Evolutionary conservation across 169 alveolate genomes (phyloP).

Genomic region (Perkinsus chesapeaki): DNA sequence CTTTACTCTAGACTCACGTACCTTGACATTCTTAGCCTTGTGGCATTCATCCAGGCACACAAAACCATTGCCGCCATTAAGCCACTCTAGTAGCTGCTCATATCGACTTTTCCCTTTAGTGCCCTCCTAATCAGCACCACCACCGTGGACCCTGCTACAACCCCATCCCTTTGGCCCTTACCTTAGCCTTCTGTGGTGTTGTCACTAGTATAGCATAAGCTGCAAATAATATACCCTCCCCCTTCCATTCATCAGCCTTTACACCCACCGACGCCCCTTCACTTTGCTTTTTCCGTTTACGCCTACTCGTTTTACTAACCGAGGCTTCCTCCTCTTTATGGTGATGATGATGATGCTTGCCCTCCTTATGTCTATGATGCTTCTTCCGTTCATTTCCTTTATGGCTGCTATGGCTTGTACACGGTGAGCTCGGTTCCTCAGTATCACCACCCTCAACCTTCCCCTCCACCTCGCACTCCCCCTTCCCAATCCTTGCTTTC

Average conservation of each 20-base stretch:
- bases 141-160: no score
- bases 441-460: not conserved
- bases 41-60: not conserved
- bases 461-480: not conserved
- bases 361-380: no score
- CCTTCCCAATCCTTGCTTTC: not conserved
- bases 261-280: not conserved
- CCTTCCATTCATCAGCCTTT: not conserved
- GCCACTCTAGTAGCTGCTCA: conserved; percentile 3
- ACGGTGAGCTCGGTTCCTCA: not conserved
- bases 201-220: not conserved
- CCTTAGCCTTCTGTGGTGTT: not conserved
- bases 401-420: no score
- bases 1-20: no score
- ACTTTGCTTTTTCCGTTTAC: not conserved
- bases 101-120: not conserved
- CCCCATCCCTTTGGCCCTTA: not conserved
- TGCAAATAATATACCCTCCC: not conserved
- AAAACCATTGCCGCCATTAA: not conserved
- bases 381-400: not conserved
- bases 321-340: not conserved
- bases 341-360: no score
- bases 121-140: not conserved
- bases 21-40: not conserved
- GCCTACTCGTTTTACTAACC: not conserved